Evolutionary conservation across 169 alveolate genomes (phyloP).

Genomic region (Plasmodium vivax): DNA sequence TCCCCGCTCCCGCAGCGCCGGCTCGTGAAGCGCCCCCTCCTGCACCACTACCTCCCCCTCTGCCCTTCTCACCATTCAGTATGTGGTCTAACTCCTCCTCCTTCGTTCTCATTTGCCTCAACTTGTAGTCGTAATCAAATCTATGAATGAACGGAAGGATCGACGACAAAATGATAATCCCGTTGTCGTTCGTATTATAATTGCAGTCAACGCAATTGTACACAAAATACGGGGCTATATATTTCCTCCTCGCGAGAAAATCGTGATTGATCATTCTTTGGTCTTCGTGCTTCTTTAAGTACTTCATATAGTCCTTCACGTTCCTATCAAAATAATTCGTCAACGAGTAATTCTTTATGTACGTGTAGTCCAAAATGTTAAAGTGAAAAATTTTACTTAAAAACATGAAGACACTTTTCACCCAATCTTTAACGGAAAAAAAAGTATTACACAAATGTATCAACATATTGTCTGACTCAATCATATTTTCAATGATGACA

Average conservation of each 20-base stretch:
- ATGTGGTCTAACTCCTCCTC: conserved; percentile 49
- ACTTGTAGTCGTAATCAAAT: conserved; percentile 60
- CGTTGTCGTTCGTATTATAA: conserved; percentile 69
- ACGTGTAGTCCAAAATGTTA: conserved; percentile 62
- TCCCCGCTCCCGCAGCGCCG: neutral
- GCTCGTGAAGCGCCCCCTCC: too few relatives aligned
- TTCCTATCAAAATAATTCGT: conserved; percentile 54
- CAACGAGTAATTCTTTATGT: conserved; percentile 48
- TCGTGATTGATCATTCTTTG: conserved; percentile 11
- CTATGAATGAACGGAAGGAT: conserved; percentile 62
- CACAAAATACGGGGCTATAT: conserved; percentile 37
- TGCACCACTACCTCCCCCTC: neutral
- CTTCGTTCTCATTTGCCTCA: conserved; percentile 20
- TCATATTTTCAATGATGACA: conserved; percentile 37
- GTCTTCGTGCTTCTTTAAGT: conserved; percentile 56
- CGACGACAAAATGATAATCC: conserved; percentile 59
- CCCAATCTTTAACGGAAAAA: conserved; percentile 36
- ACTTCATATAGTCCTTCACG: conserved; percentile 63
- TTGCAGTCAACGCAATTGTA: conserved; percentile 70
- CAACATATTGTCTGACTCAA: conserved; percentile 42
- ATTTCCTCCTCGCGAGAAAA: conserved; percentile 51
- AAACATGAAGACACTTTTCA: conserved; percentile 13
- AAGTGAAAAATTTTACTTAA: conserved; percentile 71
- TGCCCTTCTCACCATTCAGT: conserved; percentile 25
- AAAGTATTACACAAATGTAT: conserved; percentile 6